A percentile compares a stretch with the other conserved stretches of the same genome.
Conservation (phyloP, 495 filamentous ascomycete species). For the Letharia lupina region DNA sequence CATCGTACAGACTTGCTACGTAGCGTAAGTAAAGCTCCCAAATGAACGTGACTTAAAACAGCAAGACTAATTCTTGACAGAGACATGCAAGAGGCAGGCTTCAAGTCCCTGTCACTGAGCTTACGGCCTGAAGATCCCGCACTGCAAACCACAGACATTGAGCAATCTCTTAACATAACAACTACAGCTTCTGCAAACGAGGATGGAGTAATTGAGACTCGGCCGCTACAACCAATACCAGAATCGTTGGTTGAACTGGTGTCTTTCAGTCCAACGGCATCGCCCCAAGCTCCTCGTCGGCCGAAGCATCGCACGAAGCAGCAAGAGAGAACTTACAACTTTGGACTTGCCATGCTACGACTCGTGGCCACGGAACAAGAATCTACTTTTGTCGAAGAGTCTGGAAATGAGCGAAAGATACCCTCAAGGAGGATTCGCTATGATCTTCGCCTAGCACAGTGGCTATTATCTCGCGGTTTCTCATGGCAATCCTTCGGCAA, state of each 20-base stretch:
- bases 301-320: not conserved
- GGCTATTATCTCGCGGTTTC: not conserved
- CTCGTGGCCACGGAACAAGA: not conserved
- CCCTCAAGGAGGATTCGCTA: not conserved
- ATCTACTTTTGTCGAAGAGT: not conserved
- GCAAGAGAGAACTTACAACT: not conserved
- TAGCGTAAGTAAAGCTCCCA: not conserved
- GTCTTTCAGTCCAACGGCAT: not conserved
- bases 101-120: not conserved
- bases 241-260: not conserved
- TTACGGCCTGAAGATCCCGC: not conserved
- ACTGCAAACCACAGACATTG: not conserved
- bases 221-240: not conserved
- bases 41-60: not conserved
- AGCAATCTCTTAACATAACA: not conserved
- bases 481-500: not conserved
- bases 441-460: not conserved
- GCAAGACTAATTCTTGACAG: not conserved
- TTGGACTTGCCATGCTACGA: not conserved
- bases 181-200: not conserved
- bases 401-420: not conserved
- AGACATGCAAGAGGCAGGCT: not conserved
- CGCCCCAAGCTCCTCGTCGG: not conserved
- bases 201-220: not conserved
- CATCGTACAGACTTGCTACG: not conserved